Conservation (phyloP, 768 basidiomycete species). For the Trametes cinnabarina region DNA sequence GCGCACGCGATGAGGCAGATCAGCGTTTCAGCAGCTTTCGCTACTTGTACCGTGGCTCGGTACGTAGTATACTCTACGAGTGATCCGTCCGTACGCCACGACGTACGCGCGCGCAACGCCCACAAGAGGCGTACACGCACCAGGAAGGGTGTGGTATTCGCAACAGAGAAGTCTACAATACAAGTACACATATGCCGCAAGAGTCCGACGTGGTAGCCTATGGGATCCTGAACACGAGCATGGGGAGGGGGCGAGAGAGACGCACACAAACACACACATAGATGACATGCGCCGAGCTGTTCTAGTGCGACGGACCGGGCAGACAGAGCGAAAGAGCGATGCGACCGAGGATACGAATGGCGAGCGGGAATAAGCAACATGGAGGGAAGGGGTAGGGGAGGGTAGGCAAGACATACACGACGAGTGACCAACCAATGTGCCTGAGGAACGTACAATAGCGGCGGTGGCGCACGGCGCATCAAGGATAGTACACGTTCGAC, state of each 20-base stretch:
- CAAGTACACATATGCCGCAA: conserved; percentile 20
- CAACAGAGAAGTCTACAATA: conserved; percentile 11
- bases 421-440: background rate
- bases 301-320: conserved; percentile 18
- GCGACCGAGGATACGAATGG: conserved; percentile 4
- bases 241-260: background rate
- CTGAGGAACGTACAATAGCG: background rate
- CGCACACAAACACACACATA: conserved; percentile 3
- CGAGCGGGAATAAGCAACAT: background rate
- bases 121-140: background rate
- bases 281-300: conserved; percentile 17
- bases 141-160: background rate
- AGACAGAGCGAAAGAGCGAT: conserved; percentile 14
- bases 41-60: too few relatives aligned
- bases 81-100: too few relatives aligned
- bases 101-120: conserved; percentile 1
- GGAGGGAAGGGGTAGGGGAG: background rate
- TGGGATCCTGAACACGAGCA: conserved; percentile 2
- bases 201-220: conserved; percentile 3
- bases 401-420: background rate
- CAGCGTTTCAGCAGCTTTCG: background rate
- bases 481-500: conserved; percentile 78
- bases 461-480: conserved; percentile 32
- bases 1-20: background rate
- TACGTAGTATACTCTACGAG: too few relatives aligned